These are phyloP conservation scores for Pseudopyricularia javanii DNA, from an alignment of 2,329 filamentous ascomycete species.

Conservation along the genomic window DNA sequence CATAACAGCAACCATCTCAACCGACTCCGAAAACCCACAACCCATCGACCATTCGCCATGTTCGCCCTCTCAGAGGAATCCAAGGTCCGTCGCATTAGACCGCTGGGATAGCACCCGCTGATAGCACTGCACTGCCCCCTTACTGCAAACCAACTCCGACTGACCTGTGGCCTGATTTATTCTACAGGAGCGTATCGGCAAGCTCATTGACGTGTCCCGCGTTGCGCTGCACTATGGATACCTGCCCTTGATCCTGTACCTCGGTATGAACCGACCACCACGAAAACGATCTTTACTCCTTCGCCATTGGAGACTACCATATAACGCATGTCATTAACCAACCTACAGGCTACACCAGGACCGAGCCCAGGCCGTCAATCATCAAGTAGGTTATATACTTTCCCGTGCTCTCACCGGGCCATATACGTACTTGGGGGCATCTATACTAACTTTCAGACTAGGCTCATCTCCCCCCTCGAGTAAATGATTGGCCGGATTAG, in stretches of 20 bases:
- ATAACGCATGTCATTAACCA: conserved; percentile 10
- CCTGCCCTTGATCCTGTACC: conserved; percentile 89
- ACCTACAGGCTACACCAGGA: conserved; percentile 72
- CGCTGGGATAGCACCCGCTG: not conserved
- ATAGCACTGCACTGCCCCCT: not conserved
- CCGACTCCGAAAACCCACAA: not conserved
- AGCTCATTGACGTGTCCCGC: conserved; percentile 88
- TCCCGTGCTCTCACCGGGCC: not conserved
- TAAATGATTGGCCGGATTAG: conserved; percentile 19
- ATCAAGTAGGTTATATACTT: conserved; percentile 33
- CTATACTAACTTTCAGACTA: conserved; percentile 15
- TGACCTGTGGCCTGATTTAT: not conserved
- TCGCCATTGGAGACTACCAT: conserved; percentile 1
- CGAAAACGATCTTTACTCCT: not conserved
- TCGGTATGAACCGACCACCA: conserved; percentile 48
- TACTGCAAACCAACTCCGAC: not conserved
- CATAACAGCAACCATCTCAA: no score
- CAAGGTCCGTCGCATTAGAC: conserved; percentile 49
- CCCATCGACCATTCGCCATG: conserved; percentile 26
- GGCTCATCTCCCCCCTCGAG: conserved; percentile 53
- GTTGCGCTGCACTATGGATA: conserved; percentile 97
- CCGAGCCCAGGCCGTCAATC: conserved; percentile 72
- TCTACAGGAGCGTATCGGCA: conserved; percentile 84
- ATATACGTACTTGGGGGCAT: not conserved
- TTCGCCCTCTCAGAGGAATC: conserved; percentile 83